Evolutionary conservation across 2,329 filamentous ascomycete species (phyloP).

Genomic region (Thyridium curvatum): DNA sequence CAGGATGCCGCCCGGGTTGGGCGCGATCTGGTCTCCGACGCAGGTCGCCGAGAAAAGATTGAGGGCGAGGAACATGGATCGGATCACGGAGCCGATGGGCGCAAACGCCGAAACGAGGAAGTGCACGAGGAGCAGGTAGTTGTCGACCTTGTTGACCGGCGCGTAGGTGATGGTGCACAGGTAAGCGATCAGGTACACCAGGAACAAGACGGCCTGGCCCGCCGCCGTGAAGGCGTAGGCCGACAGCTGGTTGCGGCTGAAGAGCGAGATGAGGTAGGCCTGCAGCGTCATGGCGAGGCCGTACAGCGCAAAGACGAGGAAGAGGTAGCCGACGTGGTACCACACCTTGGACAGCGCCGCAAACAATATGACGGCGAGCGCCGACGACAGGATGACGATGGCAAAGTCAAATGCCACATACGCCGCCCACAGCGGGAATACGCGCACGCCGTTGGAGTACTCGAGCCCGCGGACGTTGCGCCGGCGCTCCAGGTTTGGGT

Average conservation of each 20-base stretch:
- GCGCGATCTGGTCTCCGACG: constrained; percentile 53
- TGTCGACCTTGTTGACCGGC: constrained; percentile 62
- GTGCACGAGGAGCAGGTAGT: constrained; percentile 61
- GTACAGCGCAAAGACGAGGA: constrained; percentile 74
- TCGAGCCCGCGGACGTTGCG: constrained; percentile 76
- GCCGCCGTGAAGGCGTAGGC: constrained; percentile 80
- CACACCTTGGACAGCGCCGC: constrained; percentile 58
- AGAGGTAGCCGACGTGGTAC: constrained; percentile 77
- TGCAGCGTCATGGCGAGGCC: constrained; percentile 71
- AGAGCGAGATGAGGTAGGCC: constrained; percentile 76
- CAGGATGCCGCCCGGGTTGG: constrained; percentile 63
- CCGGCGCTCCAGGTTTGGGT: constrained; percentile 78
- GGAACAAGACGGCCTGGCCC: constrained; percentile 65
- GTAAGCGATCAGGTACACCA: constrained; percentile 67
- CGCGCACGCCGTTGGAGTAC: constrained; percentile 85
- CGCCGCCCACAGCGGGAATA: constrained; percentile 77
- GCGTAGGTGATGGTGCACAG: constrained; percentile 69
- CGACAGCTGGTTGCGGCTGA: constrained; percentile 71
- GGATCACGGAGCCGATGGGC: constrained; percentile 69
- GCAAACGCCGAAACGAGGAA: constrained; percentile 69
- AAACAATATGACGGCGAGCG: constrained; percentile 64
- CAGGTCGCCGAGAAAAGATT: constrained; percentile 84
- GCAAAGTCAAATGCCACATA: constrained; percentile 76
- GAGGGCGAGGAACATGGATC: constrained; percentile 68
- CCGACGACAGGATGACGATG: constrained; percentile 62